Evolutionary conservation across 306 rosid genomes (phyloP).

Genomic region (Quercus berberidifolia): DNA sequence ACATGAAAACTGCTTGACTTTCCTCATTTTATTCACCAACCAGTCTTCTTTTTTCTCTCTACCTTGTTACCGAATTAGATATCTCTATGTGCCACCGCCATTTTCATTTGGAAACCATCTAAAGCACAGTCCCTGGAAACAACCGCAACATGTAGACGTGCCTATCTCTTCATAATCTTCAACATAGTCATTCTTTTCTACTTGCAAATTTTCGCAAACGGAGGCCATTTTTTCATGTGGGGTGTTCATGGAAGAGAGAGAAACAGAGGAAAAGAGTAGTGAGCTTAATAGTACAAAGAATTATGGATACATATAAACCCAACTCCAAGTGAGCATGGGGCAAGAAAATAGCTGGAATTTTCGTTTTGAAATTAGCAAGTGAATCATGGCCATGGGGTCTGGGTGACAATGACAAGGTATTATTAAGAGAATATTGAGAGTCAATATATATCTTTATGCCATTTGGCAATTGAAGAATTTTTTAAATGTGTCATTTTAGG

Average conservation of each 20-base stretch:
- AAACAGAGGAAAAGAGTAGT: background rate
- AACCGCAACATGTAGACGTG: constrained; percentile 6
- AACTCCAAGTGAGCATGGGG: background rate
- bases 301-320: background rate
- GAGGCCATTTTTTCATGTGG: background rate
- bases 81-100: background rate
- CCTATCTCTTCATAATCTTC: constrained; percentile 10
- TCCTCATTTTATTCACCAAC: constrained; percentile 11
- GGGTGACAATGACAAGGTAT: too few species aligned
- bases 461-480: background rate
- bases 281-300: background rate
- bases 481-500: background rate
- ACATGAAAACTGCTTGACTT: constrained; percentile 20
- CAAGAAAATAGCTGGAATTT: background rate
- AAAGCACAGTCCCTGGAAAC: constrained; percentile 1
- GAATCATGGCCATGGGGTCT: too few species aligned
- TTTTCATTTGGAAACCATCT: background rate
- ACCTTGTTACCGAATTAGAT: constrained; percentile 3
- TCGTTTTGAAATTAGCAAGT: background rate
- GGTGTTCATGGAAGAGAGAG: background rate
- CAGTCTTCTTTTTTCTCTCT: constrained; percentile 1
- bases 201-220: too few species aligned
- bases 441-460: background rate
- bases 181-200: background rate
- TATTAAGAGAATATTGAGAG: background rate